Percentiles rank a stretch among this genome's conserved stretches.
Conservation (phyloP, 139 green algal species). For the Bryopsis sp. region DNA sequence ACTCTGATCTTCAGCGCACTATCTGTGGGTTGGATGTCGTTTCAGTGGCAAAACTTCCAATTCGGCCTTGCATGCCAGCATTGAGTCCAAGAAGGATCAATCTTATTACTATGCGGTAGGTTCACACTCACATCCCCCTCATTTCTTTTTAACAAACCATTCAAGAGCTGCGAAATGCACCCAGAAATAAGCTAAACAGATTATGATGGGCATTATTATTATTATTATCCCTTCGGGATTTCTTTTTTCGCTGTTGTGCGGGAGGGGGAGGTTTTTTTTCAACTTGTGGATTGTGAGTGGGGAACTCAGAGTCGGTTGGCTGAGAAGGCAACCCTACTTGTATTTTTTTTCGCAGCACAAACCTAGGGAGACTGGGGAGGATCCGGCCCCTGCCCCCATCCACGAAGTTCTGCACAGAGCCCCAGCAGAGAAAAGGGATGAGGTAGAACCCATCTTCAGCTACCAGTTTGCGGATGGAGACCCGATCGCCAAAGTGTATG, state of each 20-base stretch:
- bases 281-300: too few species aligned
- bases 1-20: too few species aligned
- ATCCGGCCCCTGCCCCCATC: slow-evolving; percentile 2
- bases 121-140: neutral
- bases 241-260: too few species aligned
- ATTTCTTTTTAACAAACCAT: neutral
- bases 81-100: slow-evolving; percentile 20
- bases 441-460: slow-evolving; percentile 3
- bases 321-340: too few species aligned
- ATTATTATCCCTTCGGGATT: too few species aligned
- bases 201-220: too few species aligned
- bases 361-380: slow-evolving; percentile 2
- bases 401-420: neutral
- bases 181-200: too few species aligned
- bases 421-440: neutral
- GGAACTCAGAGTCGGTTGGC: too few species aligned
- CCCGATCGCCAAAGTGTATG: slow-evolving; percentile 15
- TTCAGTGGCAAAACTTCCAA: too few species aligned
- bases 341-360: slow-evolving; percentile 9
- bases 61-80: slow-evolving; percentile 16
- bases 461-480: slow-evolving; percentile 17
- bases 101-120: slow-evolving; percentile 20
- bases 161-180: too few species aligned
- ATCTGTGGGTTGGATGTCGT: too few species aligned
- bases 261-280: too few species aligned